These are phyloP conservation scores for Starmera caribaea DNA, from an alignment of 805 yeast genomes.

Conservation along the genomic window DNA sequence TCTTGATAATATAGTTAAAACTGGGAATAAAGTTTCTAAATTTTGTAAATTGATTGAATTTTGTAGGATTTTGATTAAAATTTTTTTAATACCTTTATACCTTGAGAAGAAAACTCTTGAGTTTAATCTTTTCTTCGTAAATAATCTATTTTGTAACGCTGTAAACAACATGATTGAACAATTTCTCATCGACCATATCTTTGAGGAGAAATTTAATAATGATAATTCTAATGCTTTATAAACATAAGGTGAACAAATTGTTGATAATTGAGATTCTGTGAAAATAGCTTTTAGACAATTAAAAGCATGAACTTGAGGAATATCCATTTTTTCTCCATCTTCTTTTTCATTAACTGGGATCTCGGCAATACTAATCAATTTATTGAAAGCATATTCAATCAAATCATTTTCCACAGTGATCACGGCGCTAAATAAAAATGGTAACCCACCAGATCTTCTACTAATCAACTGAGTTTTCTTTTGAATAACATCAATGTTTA, in stretches of 20 bases:
- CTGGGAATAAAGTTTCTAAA: constrained; percentile 63
- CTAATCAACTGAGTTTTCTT: constrained; percentile 63
- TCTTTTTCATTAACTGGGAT: constrained; percentile 35
- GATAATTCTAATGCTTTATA: constrained; percentile 53
- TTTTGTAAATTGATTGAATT: constrained; percentile 22
- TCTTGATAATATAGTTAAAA: constrained; percentile 61
- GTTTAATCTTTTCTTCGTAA: constrained; percentile 49
- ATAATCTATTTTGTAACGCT: constrained; percentile 69
- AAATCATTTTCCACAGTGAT: constrained; percentile 36
- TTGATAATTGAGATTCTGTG: constrained; percentile 58
- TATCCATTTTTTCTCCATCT: constrained; percentile 48
- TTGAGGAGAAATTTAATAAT: constrained; percentile 50
- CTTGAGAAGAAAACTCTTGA: constrained; percentile 66
- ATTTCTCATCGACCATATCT: constrained; percentile 80
- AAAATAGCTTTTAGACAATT: constrained; percentile 74
- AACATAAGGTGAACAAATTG: constrained; percentile 37
- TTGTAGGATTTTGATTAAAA: constrained; percentile 35
- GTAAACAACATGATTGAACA: constrained; percentile 92
- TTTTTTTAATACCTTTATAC: constrained; percentile 41
- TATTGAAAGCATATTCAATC: constrained; percentile 39
- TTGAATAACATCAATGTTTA: constrained; percentile 43
- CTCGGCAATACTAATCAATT: constrained; percentile 45
- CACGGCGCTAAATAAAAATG: constrained; percentile 67
- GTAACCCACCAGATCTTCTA: constrained; percentile 89
- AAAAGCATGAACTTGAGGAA: constrained; percentile 91